Evolutionary conservation across 1,139 yeast species (phyloP), one percentile per base, ranked within the genome.

Genomic region (Scheffersomyces cryptocercus): DNA sequence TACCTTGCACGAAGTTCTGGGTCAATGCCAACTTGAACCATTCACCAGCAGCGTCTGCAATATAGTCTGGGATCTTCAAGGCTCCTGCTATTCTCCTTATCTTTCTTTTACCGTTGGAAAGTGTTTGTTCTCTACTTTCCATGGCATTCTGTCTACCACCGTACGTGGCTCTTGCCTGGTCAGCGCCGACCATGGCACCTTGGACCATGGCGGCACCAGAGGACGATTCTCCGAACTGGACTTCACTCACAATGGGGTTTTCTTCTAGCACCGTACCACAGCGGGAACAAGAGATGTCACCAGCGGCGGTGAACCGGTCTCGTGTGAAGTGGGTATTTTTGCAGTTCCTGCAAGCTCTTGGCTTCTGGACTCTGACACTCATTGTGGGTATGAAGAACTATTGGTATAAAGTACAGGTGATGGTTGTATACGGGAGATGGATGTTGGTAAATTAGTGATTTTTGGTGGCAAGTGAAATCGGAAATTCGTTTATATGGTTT

Each of bases 181-280:
- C 98, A 0, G 89, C 85, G 35, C 90, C 88, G 36, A 93, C 85
- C 77, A 88, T 91, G 35, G 95, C 82, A 58, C 99, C 99, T 53
- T 90, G 96, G 2, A 93, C 97, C 47, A 88, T 82, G 30, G 99
- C 97, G 8, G 96, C 98, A 52, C 99, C 99, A 26, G 85, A 77
- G 10, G 96, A 78, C 3, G 90, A 79, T 59, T 95, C 99, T 35
- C 95, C 95, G 67, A 91, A 93, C 15, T 95, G 88, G 45, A 95
- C 95, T 61, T 95, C 99, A 20, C 96, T 84, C 26, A 95, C 98
- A 55, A 93, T 91, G 28, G 96, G 96, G 56, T 90, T 88, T 61
- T 91, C 98, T 55, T 89, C 96, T 43, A 81, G 79, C 34, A 93
- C 98, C 24, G 82, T 70, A 61, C 98, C 97, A 79, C 99, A 93